Evolutionary conservation across 1,284 basidiomycete species (phyloP).

Genomic region (Phellopilus nigrolimitatus): DNA sequence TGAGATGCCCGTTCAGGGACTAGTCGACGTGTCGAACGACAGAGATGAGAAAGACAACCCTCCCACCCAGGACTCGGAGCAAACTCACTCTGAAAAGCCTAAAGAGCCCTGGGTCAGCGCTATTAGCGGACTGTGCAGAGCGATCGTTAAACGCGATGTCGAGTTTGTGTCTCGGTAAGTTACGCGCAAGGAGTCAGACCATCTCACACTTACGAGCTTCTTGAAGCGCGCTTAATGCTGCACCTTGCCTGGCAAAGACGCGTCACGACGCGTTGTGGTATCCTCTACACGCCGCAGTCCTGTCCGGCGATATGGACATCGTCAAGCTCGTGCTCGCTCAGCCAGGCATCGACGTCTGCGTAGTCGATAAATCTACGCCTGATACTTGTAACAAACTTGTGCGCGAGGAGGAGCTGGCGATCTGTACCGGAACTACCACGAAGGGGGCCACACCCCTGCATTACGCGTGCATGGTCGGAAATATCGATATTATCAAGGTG

Average conservation of each 20-base stretch:
- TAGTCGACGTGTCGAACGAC: too few species aligned
- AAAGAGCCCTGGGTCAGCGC: conserved; percentile 1
- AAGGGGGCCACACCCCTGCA: conserved; percentile 8
- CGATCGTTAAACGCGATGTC: conserved; percentile 6
- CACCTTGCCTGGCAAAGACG: not conserved
- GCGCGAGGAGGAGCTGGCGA: conserved; percentile 2
- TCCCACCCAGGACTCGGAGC: too few species aligned
- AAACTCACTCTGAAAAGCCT: too few species aligned
- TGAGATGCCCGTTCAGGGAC: too few species aligned
- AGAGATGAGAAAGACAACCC: too few species aligned
- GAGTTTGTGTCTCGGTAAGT: conserved; percentile 8
- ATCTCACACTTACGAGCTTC: not conserved
- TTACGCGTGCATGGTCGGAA: conserved; percentile 13
- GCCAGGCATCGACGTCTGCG: not conserved
- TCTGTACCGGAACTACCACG: not conserved
- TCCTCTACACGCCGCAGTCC: conserved; percentile 13
- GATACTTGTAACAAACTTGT: not conserved
- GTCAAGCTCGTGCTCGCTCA: conserved; percentile 6
- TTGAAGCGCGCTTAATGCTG: conserved; percentile 3
- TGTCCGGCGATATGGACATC: conserved; percentile 10
- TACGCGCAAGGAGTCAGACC: not conserved
- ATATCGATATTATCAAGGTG: conserved; percentile 1
- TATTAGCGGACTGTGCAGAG: not conserved
- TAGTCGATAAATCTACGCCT: not conserved
- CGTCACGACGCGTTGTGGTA: conserved; percentile 3